Conservation (phyloP, 495 filamentous ascomycete species). For the Aspergillus kassunensis region DNA sequence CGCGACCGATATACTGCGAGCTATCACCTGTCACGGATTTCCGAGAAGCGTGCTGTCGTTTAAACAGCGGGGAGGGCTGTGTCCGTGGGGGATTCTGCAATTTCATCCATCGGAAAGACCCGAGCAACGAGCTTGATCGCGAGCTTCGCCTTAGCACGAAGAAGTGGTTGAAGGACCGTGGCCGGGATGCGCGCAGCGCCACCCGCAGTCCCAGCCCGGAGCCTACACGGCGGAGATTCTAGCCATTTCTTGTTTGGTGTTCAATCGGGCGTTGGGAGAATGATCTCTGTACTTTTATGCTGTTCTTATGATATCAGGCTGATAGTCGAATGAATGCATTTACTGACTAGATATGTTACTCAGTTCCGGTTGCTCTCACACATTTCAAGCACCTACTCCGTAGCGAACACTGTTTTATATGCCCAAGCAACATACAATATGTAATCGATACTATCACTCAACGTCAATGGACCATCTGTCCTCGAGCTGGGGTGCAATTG, state of each 20-base stretch:
- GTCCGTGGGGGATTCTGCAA: conserved; percentile 97
- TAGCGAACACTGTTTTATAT: no score
- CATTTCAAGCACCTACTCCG: no score
- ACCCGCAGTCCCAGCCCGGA: conserved; percentile 72
- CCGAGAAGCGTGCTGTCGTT: conserved; percentile 91
- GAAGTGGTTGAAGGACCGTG: conserved; percentile 90
- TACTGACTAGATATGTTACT: no score
- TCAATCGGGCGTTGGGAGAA: conserved; percentile 29
- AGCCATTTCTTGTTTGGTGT: conserved; percentile 21
- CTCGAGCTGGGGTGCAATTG: no score
- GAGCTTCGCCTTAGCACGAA: conserved; percentile 84
- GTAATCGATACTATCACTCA: no score
- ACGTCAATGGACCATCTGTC: no score
- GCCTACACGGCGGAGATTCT: conserved; percentile 66
- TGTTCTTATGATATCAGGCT: conserved; percentile 23
- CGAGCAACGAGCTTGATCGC: conserved; percentile 77
- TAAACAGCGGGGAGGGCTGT: conserved; percentile 94
- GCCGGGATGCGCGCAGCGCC: conserved; percentile 79
- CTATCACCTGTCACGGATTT: conserved; percentile 96
- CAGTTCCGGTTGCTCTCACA: no score
- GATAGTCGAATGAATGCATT: conserved; percentile 18
- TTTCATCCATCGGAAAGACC: conserved; percentile 97
- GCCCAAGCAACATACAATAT: no score
- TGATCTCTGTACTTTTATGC: conserved; percentile 15
- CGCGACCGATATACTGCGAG: conserved; percentile 96